Base-by-base conservation (phyloP, 495 filamentous ascomycete genomes). In the Penicillium soppii region DNA sequence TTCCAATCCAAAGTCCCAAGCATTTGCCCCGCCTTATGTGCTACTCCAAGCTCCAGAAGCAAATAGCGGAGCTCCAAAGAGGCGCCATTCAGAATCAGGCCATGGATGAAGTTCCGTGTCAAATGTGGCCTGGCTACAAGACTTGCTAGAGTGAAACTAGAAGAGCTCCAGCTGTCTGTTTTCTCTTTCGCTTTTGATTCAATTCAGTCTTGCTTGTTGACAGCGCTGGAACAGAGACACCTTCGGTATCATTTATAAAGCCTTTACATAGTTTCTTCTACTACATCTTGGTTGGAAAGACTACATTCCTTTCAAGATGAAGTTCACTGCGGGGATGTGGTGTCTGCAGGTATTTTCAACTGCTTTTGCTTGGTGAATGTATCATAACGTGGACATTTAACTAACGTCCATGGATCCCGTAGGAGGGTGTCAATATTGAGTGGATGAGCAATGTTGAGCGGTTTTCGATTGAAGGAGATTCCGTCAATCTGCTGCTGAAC, bases 371-470 rank as follows among this genome's bases (percentile, higher is more conserved):
- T 20, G 4, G 4, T 9, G 7, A 8, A 12, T 1, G 3, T 3
- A 23, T 0, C 19, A 22, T 20, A 12, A n/a, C 16, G 22, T 13
- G 8, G 20, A 26, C 9, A 37, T n/a, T n/a, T n/a, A n/a, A n/a
- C 22, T 25, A 21, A 36, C 44, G 27, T 16, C 15, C 25, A 30
- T 10, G 35, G 16, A 8, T 12, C 5, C 1, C 49, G 19, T 42
- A 73, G 69, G 65, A 73, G 37, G 70, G 67, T 39, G 57, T 71
- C 29, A 57, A 53, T n/a, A 75, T 75, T 33, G 70, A 75, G 47
- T 75, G 70, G 72, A 74, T 74, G 71, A 72, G 64, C 61, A 75
- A 75, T 50, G 69, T 75, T n/a, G 72, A 75, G 52, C 58, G 72
- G 51, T 38, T 72, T 35, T 45, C 51, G 10, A 44, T 71, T 20